These are phyloP conservation scores for Akanthomyces dipterigenus DNA, from an alignment of 2,329 filamentous ascomycete genomes.

Conservation along the genomic window DNA sequence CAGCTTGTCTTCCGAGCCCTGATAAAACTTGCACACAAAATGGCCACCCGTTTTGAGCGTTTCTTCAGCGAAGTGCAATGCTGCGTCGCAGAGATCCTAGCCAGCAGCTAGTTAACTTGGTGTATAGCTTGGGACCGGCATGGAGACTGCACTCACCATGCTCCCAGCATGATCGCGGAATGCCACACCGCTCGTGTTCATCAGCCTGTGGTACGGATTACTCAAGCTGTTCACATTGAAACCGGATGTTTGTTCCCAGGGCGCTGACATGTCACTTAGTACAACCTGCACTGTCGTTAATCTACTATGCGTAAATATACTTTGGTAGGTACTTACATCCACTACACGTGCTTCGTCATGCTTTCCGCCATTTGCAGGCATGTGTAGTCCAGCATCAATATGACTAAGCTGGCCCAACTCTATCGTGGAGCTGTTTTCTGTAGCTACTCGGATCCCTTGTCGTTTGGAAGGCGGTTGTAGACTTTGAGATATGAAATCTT, in stretches of 20 bases:
- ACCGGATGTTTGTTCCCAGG: conserved; percentile 76
- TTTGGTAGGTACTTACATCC: conserved; percentile 46
- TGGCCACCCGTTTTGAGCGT: conserved; percentile 77
- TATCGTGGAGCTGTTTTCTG: conserved; percentile 12
- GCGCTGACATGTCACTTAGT: conserved; percentile 97
- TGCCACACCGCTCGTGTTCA: conserved; percentile 89
- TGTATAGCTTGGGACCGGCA: not conserved
- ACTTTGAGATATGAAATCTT: conserved; percentile 61
- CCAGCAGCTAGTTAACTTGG: not conserved
- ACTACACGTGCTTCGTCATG: conserved; percentile 40
- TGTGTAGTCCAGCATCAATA: conserved; percentile 55
- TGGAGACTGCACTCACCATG: conserved; percentile 60
- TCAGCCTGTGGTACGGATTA: conserved; percentile 96
- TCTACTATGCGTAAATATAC: not conserved
- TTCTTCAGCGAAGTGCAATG: conserved; percentile 77
- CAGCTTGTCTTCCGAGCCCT: conserved; percentile 76
- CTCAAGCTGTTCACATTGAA: conserved; percentile 84
- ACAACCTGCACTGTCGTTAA: conserved; percentile 53
- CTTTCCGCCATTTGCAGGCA: conserved; percentile 24
- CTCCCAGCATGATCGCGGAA: conserved; percentile 88
- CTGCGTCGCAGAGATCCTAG: conserved; percentile 84
- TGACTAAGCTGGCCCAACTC: conserved; percentile 47
- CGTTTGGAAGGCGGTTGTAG: not conserved
- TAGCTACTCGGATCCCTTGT: conserved; percentile 12
- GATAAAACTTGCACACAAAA: conserved; percentile 97